Percentiles rank a stretch among this genome's conserved stretches.
Evolutionary conservation across 2,329 filamentous ascomycete genomes (phyloP).

Genomic region (Neonectria sp.): DNA sequence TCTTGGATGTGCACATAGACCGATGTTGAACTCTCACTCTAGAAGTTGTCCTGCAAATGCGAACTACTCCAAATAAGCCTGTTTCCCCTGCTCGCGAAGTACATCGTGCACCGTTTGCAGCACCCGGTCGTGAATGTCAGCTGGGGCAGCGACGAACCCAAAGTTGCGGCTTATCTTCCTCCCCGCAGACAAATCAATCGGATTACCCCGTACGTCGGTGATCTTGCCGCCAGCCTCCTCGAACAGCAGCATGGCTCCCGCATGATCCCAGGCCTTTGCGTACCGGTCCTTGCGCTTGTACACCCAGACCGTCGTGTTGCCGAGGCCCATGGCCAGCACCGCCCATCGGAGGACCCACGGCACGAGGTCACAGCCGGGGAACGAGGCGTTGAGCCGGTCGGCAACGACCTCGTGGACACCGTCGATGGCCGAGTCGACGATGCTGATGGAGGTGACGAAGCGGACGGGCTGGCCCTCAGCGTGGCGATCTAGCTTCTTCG

Average conservation of each 20-base stretch:
- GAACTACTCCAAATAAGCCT: constrained; percentile 36
- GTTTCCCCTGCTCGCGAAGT: constrained; percentile 61
- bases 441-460: constrained; percentile 64
- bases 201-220: constrained; percentile 67
- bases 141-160: constrained; percentile 70
- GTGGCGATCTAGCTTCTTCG: constrained; percentile 53
- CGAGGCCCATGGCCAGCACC: constrained; percentile 65
- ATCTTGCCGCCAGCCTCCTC: constrained; percentile 70
- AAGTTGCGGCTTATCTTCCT: constrained; percentile 66
- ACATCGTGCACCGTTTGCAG: constrained; percentile 82
- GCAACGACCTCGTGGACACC: constrained; percentile 63
- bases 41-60: background rate
- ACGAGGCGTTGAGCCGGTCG: constrained; percentile 57
- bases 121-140: constrained; percentile 59
- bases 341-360: constrained; percentile 73
- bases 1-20: background rate
- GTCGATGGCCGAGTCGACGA: constrained; percentile 64
- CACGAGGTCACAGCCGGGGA: constrained; percentile 66
- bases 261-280: constrained; percentile 73
- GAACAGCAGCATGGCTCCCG: constrained; percentile 72
- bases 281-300: constrained; percentile 64
- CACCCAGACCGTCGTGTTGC: constrained; percentile 70
- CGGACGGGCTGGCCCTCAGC: constrained; percentile 51
- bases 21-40: background rate
- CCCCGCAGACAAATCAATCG: constrained; percentile 65